Evolutionary conservation across 202 grass and related monocot genomes (phyloP), one percentile per base, ranked within the genome.

Genomic region (Cymbopogon flexuosus): DNA sequence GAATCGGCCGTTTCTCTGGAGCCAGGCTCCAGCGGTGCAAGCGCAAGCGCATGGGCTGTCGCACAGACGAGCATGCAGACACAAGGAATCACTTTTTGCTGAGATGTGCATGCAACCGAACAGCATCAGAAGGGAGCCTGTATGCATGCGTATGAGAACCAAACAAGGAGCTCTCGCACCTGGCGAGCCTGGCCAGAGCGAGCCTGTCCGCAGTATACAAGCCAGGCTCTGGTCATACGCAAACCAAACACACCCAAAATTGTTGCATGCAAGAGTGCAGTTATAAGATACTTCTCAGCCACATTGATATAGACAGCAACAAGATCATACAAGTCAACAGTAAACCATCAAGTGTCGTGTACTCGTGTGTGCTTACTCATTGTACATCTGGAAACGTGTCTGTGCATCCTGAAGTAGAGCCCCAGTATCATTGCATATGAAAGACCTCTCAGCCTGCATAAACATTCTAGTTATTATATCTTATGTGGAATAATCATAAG

Each of bases 371-470:
- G 81, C 89, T 80, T 86, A 97, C 95, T 94, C 89, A 72, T 97
- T 94, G 77, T 94, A 97, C 77, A 81, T 70, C 78, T 94, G 89
- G 68, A 94, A 94, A 77, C 84, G 79, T 66, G 77, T 91, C 10
- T 79, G 81, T 49, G 88, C 81, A 72, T 89, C 84, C 73, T 91
- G 81, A 82, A 94, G 74, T 56, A 97, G 79, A 81, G 90, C 88
- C 54, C 95, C 92, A n/a, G 95, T 97, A 63, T 97, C 95, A 76
- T 84, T 87, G 87, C 95, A 93, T 82, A 97, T 86, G 68, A 94
- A 93, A 73, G 92, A 94, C 83, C 89, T 94, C 72, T 97, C 94
- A 83, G 75, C 30, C 94, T 97, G 83, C 33, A 83, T 79, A 89
- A 75, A 68, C 21, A 83, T 79, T 81, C 3, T 56, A 14, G 16